A percentile compares a stretch with the other conserved stretches of the same genome.
Conservation (phyloP, 192 early-diverging fungal species). For the Umbelopsis sp. region DNA sequence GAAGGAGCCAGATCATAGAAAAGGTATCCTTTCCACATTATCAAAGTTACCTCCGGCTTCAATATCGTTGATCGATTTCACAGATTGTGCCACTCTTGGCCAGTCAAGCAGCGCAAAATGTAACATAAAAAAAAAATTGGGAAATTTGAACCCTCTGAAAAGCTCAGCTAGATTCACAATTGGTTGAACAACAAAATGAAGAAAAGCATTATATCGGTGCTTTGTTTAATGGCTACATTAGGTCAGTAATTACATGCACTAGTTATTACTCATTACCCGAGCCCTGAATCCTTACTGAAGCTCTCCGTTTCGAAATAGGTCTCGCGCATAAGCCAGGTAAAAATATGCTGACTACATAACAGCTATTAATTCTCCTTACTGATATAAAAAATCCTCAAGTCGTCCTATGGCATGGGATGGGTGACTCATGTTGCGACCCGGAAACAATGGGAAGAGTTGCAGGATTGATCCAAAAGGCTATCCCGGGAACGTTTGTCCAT, state of each 20-base stretch:
- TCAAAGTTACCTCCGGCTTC: no score
- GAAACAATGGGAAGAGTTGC: constrained; percentile 42
- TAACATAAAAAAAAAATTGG: no score
- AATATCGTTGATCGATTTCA: no score
- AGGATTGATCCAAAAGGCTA: constrained; percentile 28
- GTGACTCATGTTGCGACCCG: constrained; percentile 80
- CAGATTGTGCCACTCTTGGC: no score
- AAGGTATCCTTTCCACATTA: no score
- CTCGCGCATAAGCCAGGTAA: constrained; percentile 24
- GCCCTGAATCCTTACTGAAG: not conserved
- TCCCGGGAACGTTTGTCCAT: constrained; percentile 75
- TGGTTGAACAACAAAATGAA: not conserved
- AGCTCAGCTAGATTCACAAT: no score
- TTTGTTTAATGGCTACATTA: not conserved
- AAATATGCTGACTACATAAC: not conserved
- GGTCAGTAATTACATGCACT: not conserved
- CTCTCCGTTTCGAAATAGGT: constrained; percentile 6
- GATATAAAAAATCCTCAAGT: constrained; percentile 31
- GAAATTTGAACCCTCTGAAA: no score
- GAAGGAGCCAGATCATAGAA: no score
- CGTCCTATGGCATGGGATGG: constrained; percentile 92
- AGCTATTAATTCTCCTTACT: constrained; percentile 4
- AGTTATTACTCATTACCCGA: no score
- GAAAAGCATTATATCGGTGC: not conserved
- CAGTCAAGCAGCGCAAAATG: no score